Evolutionary conservation across 331 rosid species (phyloP), one percentile per base, ranked within the genome.

Genomic region (Pyracantha coccinea): DNA sequence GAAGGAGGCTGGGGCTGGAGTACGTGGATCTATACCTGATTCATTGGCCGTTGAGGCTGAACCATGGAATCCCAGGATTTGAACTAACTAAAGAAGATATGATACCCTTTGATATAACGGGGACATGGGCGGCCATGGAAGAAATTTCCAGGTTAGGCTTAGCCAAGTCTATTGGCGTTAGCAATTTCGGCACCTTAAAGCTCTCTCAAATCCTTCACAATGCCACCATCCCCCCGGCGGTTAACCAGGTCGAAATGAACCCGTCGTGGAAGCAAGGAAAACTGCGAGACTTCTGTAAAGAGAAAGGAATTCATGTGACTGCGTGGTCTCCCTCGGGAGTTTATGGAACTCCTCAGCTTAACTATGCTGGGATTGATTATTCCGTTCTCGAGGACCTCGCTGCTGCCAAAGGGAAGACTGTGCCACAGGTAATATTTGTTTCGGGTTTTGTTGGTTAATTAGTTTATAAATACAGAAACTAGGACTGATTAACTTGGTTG

Each of bases 11-110:
- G 86, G 84, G 83, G 21, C 72, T 88, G 45, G 89, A 88, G 61
- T 85, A 85, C 41, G 82, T 87, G 81, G 91, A 87, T 78, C 83
- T 87, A 0, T 85, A 87, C 70, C 81, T 87, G 20, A 83, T 85
- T 28, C 87, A 81, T 68, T 80, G 64, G 50, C 89, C 86, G 12
- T 81, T 79, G 44, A 78, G 86, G 67, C 4, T 85, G 55, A 85
- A 67, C 58, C 58, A 77, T 12, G 84, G 76, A 12, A 14, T 15
- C 6, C n/a, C 1, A 25, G 78, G 76, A 9, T 0, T 5, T 1
- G 31, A 55, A 0, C 54, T n/a, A 38, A 1, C 73, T 7, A 74
- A 78, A 45, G 81, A 87, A 14, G 85, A 78, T 64, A 75, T 84
- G 66, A 10, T 87, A 19, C 87, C 79, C 60, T 75, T 85, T 66